Evolutionary conservation across 805 yeast species (phyloP), one percentile per base, ranked within the genome.

Genomic region (Candida multigemmis): DNA sequence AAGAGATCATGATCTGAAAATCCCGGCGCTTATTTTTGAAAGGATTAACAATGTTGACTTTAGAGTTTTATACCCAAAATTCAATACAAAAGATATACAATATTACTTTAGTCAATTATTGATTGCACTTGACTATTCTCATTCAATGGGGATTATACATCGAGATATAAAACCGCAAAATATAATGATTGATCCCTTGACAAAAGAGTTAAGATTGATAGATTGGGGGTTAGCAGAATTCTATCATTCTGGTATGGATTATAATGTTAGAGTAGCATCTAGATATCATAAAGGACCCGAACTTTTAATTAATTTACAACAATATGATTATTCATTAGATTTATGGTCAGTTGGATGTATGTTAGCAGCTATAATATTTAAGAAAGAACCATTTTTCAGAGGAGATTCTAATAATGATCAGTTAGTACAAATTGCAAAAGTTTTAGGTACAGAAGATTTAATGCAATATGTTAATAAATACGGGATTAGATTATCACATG

Each of bases 211-310:
- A 40, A 70, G 94, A 37, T 68, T 86, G 37, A 86, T 87, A 29
- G 96, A 87, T 54, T 87, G 96, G 96, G 96, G 96, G 6, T 59
- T 87, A 27, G 96, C 96, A 6, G 96, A 87, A 51, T 86, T 84
- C 48, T 86, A 86, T 47, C 96, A 87, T 48, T 75, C 84, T 14
- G 85, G 85, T 9, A 80, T 74, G 48, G 94, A 84, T 43, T 87
- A 83, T 46, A 87, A 87, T 46, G 96, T 87, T 12, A 68, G 96
- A 38, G 96, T 87, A 11, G 96, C 96, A 2, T 83, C 94, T 4
- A 61, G 96, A 39, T 85, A 84, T 50, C 87, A 80, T 54, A 87
- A 87, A 54, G 96, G 96, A 3, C 96, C 96, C 3, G 96, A 87
- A 48, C 58, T 87, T 32, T 62, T 87, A 34, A 85, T 86, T 14